A percentile compares a stretch with the other conserved stretches of the same genome.
phyloP scores from a whole-genome alignment of 345 rosid species.

The Hibiscus syriacus region DNA sequence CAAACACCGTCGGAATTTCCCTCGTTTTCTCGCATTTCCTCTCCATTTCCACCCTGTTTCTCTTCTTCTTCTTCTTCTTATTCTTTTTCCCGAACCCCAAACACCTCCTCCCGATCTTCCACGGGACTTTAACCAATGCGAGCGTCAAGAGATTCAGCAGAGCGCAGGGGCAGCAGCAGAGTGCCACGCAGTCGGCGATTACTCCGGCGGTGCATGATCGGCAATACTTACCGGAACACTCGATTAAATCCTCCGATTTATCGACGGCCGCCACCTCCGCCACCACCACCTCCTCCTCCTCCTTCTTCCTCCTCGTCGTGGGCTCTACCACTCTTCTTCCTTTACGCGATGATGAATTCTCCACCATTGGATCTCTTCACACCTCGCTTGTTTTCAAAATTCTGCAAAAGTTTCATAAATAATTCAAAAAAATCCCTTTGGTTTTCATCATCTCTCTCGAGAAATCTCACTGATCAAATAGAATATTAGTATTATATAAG shows the following conservation, averaged over 20 bases:
- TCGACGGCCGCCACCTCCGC: too few species aligned
- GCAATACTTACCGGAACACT: slow-evolving; percentile 54
- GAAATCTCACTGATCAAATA: too few species aligned
- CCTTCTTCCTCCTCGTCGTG: neutral
- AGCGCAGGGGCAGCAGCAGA: slow-evolving; percentile 73
- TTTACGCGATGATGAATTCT: slow-evolving; percentile 11
- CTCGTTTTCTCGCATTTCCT: slow-evolving; percentile 20
- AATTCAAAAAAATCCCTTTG: neutral
- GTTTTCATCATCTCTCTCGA: neutral
- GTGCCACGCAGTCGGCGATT: slow-evolving; percentile 63
- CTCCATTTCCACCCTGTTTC: slow-evolving; percentile 16
- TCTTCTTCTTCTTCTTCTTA: too few species aligned
- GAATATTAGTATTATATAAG: too few species aligned
- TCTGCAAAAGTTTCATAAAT: slow-evolving; percentile 9
- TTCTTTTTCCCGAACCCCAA: slow-evolving; percentile 34
- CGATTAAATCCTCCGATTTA: slow-evolving; percentile 21
- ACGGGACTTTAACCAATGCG: slow-evolving; percentile 54
- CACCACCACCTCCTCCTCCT: slow-evolving; percentile 5
- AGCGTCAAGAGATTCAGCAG: slow-evolving; percentile 43
- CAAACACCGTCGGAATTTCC: slow-evolving; percentile 27
- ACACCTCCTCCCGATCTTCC: slow-evolving; percentile 46
- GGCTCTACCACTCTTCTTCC: neutral
- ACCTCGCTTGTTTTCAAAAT: neutral
- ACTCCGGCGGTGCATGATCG: slow-evolving; percentile 52
- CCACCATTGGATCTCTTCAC: slow-evolving; percentile 20